A percentile compares a stretch with the other conserved stretches of the same genome.
Conservation (phyloP, 73 alveolate species). For the Paramecium octaurelia region DNA sequence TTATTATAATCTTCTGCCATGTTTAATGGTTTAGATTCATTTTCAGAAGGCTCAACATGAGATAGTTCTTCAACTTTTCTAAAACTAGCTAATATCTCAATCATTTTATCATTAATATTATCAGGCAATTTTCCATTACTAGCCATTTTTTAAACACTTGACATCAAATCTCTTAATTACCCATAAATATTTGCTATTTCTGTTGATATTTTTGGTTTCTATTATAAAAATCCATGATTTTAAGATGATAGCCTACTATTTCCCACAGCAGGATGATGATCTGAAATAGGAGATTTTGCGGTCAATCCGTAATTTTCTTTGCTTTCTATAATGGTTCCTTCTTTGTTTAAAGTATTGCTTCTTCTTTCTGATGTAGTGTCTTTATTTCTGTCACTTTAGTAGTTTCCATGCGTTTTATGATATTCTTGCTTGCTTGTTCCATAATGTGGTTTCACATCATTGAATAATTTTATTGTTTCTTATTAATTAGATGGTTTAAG, state of each 20-base stretch:
- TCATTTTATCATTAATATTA: conserved; percentile 24
- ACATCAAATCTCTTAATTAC: neutral
- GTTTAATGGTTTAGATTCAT: neutral
- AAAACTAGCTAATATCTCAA: neutral
- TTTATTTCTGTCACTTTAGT: neutral
- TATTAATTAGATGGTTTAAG: neutral
- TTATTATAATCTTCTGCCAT: conserved; percentile 50
- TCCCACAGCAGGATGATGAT: neutral
- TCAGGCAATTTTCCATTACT: neutral
- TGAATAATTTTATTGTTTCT: neutral
- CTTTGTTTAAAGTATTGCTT: neutral
- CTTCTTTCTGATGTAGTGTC: neutral
- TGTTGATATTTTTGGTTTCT: neutral
- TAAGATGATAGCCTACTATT: neutral
- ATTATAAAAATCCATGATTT: neutral
- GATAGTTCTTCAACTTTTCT: neutral
- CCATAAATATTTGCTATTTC: neutral
- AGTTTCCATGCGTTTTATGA: neutral
- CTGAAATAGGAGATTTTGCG: neutral
- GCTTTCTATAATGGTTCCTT: neutral
- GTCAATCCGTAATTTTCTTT: neutral
- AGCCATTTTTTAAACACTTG: neutral
- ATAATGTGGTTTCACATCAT: neutral
- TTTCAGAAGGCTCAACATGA: neutral
- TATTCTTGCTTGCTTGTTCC: neutral